Evolutionary conservation across 2,329 filamentous ascomycete species (phyloP).

Genomic region (Metarhizium sp.): DNA sequence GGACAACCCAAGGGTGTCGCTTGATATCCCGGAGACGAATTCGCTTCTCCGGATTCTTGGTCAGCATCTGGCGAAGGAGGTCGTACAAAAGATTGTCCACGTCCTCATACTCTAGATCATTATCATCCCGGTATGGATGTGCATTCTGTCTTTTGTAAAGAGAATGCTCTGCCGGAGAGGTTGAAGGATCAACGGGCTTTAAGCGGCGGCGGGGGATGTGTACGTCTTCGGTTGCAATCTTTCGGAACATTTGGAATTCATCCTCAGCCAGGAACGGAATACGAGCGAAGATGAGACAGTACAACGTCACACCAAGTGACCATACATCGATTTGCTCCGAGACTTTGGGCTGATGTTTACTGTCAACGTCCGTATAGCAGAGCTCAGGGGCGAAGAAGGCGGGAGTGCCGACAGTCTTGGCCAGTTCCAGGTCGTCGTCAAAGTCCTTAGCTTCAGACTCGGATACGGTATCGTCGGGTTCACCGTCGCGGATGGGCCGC

Average conservation of each 20-base stretch:
- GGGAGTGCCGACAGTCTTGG: slow-evolving; percentile 94
- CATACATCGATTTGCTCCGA: slow-evolving; percentile 95
- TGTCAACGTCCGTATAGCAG: slow-evolving; percentile 74
- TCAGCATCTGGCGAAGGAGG: slow-evolving; percentile 68
- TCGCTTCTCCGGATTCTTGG: slow-evolving; percentile 80
- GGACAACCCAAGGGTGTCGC: slow-evolving; percentile 82
- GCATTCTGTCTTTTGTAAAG: slow-evolving; percentile 49
- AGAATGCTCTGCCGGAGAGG: slow-evolving; percentile 44
- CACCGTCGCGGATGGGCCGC: slow-evolving; percentile 73
- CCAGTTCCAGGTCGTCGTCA: slow-evolving; percentile 90
- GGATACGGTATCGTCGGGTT: slow-evolving; percentile 62
- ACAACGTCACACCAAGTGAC: slow-evolving; percentile 92
- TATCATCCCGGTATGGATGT: slow-evolving; percentile 63
- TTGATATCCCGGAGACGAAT: slow-evolving; percentile 91
- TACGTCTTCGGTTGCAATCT: slow-evolving; percentile 86
- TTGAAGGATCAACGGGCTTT: slow-evolving; percentile 59
- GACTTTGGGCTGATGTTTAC: slow-evolving; percentile 63
- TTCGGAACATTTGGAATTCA: slow-evolving; percentile 83
- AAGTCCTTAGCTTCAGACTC: slow-evolving; percentile 80
- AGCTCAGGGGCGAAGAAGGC: slow-evolving; percentile 96
- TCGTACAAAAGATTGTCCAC: slow-evolving; percentile 74
- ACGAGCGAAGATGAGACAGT: slow-evolving; percentile 88
- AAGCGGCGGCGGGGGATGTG: slow-evolving; percentile 78
- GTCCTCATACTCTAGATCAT: slow-evolving; percentile 75
- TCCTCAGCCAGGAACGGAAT: slow-evolving; percentile 90